Conservation (phyloP, 202 grass and related monocot genomes). For the Schoenoplectus tabernaemontani region DNA sequence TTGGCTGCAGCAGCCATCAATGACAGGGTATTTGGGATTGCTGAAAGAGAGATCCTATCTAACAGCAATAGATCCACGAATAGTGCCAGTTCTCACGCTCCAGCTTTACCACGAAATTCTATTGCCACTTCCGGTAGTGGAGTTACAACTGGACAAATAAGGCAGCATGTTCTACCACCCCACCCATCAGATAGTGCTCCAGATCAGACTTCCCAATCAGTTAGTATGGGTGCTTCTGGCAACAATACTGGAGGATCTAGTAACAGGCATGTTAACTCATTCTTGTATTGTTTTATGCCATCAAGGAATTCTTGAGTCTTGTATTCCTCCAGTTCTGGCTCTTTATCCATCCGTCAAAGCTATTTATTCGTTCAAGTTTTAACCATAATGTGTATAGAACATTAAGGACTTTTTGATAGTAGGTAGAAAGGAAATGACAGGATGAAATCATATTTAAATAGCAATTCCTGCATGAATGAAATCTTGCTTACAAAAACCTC, state of each 20-base stretch:
- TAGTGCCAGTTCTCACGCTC: constrained; percentile 47
- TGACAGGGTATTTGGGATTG: constrained; percentile 58
- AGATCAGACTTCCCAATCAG: not conserved
- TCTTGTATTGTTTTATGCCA: not conserved
- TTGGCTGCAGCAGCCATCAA: constrained; percentile 67
- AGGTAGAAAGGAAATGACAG: not conserved
- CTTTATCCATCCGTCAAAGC: not conserved
- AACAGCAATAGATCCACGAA: constrained; percentile 47
- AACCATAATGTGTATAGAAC: not conserved
- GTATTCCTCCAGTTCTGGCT: constrained; percentile 11
- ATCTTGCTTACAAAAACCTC: not conserved
- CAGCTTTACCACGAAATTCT: constrained; percentile 54
- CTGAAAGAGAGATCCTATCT: constrained; percentile 53
- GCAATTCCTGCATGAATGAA: constrained; percentile 2
- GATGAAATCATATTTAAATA: not conserved
- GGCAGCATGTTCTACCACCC: not conserved
- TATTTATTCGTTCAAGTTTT: not conserved
- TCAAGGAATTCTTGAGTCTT: not conserved
- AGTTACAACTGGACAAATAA: not conserved
- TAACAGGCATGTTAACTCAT: constrained; percentile 33
- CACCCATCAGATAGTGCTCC: not conserved
- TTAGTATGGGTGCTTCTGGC: not conserved
- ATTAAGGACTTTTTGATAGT: not conserved
- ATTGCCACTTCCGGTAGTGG: constrained; percentile 32
- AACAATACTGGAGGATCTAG: constrained; percentile 39